Evolutionary conservation across 441 rosid genomes (phyloP), one percentile per base, ranked within the genome.

Genomic region (Lepidium campestre): DNA sequence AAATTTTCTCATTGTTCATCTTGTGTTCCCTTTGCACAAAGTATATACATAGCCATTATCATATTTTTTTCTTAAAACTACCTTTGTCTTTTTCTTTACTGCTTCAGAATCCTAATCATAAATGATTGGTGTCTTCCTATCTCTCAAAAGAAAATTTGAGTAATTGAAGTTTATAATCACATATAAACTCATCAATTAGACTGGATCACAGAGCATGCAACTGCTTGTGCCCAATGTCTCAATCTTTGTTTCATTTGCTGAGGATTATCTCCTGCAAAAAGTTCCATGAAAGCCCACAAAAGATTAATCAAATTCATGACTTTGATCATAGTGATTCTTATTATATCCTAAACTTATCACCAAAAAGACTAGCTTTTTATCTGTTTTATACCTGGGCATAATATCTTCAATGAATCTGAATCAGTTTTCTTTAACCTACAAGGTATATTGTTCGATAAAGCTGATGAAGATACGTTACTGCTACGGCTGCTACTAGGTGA

Each of bases 201-300:
- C 68, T 94, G 99, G 92, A 81, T 82, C 53, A 91, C 76, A 44
- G 98, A 91, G 80, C 99, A 94, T 48, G 98, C 99, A 55, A 94
- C 99, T 6, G 94, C 98, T 81, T 89, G 99, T 10, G 99, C 98
- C 97, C 99, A 93, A 79, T 87, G 99, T 89, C 97, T 84, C 53
- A 93, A 56, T 77, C 82, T 93, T 20, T 84, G 86, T 85, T 94
- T 91, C 84, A 94, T 94, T 34, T 83, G 96, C 70, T 86, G 81
- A 36, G 99, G 97, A 82, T 82, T 75, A 32, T 89, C 97, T 36
- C 98, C 99, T 94, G 75, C 70, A n/a, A n/a, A n/a, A n/a, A n/a
- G n/a, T n/a, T n/a, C n/a, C n/a, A n/a, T n/a, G n/a, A n/a, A n/a
- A n/a, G n/a, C n/a, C n/a, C n/a, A n/a, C n/a, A n/a, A n/a, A n/a